phyloP scores from a whole-genome alignment of 768 basidiomycete species.

The Lactarius indigo region DNA sequence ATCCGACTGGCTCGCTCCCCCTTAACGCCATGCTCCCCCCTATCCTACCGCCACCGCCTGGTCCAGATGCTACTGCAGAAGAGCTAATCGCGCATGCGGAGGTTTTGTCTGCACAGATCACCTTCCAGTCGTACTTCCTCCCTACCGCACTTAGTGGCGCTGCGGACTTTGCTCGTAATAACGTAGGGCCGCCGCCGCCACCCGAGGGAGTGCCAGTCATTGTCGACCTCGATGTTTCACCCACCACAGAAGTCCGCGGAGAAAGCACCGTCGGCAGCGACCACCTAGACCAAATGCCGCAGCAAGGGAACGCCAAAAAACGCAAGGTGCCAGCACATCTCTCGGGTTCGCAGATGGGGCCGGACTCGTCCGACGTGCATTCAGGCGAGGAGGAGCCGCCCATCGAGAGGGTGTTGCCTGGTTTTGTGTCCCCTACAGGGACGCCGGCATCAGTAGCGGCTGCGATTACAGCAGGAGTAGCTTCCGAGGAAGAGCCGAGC shows the following conservation, averaged over 20 bases:
- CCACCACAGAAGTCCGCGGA: slow-evolving; percentile 18
- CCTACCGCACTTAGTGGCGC: slow-evolving; percentile 48
- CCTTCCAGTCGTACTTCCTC: slow-evolving; percentile 61
- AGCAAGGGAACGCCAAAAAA: slow-evolving; percentile 85
- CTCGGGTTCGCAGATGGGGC: slow-evolving; percentile 39
- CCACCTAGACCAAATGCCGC: slow-evolving; percentile 64
- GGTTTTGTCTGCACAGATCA: slow-evolving; percentile 54
- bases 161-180: slow-evolving; percentile 39
- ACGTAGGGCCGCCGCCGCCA: slow-evolving; percentile 15
- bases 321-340: slow-evolving; percentile 76
- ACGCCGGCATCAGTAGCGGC: neutral
- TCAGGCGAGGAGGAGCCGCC: slow-evolving; percentile 45
- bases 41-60: slow-evolving; percentile 34
- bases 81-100: slow-evolving; percentile 58
- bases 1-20: neutral
- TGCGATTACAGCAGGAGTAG: neutral
- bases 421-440: slow-evolving; percentile 18
- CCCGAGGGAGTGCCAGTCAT: neutral
- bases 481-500: slow-evolving; percentile 6
- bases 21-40: slow-evolving; percentile 28
- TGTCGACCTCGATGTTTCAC: slow-evolving; percentile 29
- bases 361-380: slow-evolving; percentile 39
- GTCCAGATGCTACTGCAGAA: slow-evolving; percentile 49
- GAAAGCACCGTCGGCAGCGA: slow-evolving; percentile 60
- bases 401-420: slow-evolving; percentile 31